phyloP scores from a whole-genome alignment of 257 asterid genomes.

The Salvia hispanica region DNA sequence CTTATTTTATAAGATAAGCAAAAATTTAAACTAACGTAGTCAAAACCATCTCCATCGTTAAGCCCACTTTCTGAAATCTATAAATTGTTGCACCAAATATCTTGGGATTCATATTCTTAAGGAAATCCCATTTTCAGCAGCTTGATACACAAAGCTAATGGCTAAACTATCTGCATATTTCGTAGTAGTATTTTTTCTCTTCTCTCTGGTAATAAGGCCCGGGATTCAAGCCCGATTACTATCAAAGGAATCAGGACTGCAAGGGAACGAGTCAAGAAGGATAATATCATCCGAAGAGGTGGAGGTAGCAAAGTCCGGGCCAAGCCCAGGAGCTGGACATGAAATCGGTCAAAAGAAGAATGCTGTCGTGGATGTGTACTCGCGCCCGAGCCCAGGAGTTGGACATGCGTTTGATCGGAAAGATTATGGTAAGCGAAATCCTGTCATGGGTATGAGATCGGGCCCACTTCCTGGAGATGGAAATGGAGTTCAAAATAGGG shows the following conservation, averaged over 20 bases:
- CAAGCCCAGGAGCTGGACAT: constrained; percentile 33
- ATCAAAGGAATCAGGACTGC: neutral
- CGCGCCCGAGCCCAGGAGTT: constrained; percentile 11
- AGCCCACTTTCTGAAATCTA: constrained; percentile 23
- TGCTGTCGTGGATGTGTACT: neutral
- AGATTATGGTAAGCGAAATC: neutral
- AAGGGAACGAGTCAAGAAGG: neutral
- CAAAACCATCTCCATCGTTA: constrained; percentile 29
- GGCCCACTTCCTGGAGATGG: constrained; percentile 41
- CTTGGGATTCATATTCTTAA: constrained; percentile 17
- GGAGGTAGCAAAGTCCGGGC: constrained; percentile 27
- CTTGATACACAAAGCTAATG: constrained; percentile 1
- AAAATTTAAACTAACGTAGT: neutral
- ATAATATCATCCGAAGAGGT: neutral
- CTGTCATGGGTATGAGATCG: neutral
- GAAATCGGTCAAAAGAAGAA: too few relatives aligned
- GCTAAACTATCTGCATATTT: constrained; percentile 27
- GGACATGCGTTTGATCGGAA: neutral
- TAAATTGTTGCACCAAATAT: constrained; percentile 36
- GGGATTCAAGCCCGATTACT: constrained; percentile 22
- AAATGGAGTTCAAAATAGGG: neutral
- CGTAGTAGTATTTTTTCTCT: constrained; percentile 18
- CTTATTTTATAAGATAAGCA: neutral
- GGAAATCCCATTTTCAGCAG: neutral
- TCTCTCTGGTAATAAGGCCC: constrained; percentile 8